Base-by-base conservation (phyloP, 257 asterid species). In the Capsicum baccatum region DNA sequence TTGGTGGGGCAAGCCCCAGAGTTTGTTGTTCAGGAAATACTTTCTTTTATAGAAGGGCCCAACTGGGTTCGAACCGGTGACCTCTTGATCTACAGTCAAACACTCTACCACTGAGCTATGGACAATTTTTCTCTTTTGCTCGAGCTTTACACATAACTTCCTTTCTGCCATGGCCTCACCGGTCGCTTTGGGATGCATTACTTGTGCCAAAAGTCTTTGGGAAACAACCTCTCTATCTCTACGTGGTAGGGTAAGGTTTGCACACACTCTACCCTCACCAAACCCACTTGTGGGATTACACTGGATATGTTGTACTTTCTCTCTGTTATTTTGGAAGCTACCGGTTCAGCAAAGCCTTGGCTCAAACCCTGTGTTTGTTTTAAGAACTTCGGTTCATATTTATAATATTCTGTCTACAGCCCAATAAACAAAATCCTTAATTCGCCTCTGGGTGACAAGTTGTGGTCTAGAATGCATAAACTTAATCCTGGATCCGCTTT, bases 1-100 rank as follows among this genome's bases (percentile, higher is more conserved):
- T 71, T 71, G 58, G 58, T 39, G 14, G 39, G 79, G 79, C 79
- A 71, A 44, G 79, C 39, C 39, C 56, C 16, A 35, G 86, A 47
- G 74, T 66, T 66, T 39, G 3, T 39, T 39, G 44, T 3, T 39
- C 44, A 39, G 5, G 44, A 39, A 39, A 39, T 39, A 39, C 44
- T 3, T 39, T 39, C 44, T 39, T 39, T 39, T 39, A 39, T 39
- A 2, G 44, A 3, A 39, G 44, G 44, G 44, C 44, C 44, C 44
- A 39, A 3, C 44, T 4, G 44, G 44, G 44, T 39, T 39, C 44
- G 3, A 39, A 39, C 44, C 44, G 44, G 44, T 39, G 44, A 39
- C 44, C 44, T 39, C 44, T 39, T 39, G 44, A 39, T 39, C 44
- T 39, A 4, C 44, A 39, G 44, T 39, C 44, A 39, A 39, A 3